Evolutionary conservation across 495 filamentous ascomycete genomes (phyloP), one percentile per base, ranked within the genome.

Genomic region (Penicilliopsis zonata): DNA sequence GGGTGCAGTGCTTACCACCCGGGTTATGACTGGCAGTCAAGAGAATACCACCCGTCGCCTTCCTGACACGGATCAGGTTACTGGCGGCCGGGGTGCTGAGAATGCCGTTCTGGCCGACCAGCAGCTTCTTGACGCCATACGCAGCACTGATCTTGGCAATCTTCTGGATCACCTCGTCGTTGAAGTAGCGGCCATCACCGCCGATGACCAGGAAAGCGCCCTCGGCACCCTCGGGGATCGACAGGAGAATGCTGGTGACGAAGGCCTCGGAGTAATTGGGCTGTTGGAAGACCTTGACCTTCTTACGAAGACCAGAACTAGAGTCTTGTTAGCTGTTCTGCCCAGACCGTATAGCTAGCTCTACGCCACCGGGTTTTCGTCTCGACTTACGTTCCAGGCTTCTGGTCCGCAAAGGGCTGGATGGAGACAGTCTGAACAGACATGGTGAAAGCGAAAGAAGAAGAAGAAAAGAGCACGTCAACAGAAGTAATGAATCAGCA

Each of bases 21-120:
- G 90, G 87, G 61, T 98, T 98, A 67, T 98, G 90, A 55, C 84
- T 93, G 43, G 90, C 90, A 34, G 92, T 98, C 65, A 98, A 63
- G 31, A 98, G 68, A 36, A 98, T 96, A 48, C 90, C 90, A 50
- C 90, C 90, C 24, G 90, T 98, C 19, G 92, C 90, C 52, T 86
- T 80, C 40, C 81, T 72, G 63, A 87, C 85, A 42, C 92, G 74
- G 46, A 98, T 98, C 41, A 98, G 62, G 58, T 98, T 86, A 53
- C 83, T 92, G 38, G 92, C 86, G 35, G 90, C 92, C 2, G 90
- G 90, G 22, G 90, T 98, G 47, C 84, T 93, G 45, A 98, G 65
- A 52, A 98, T 94, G 55, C 90, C 90, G 63, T 92, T 66, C 62
- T 95, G 88, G 22, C 90, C 90, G 53, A 98, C 78, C 46, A 96